Evolutionary conservation across 345 rosid genomes (phyloP), one percentile per base, ranked within the genome.

Genomic region (Citrus australasica): DNA sequence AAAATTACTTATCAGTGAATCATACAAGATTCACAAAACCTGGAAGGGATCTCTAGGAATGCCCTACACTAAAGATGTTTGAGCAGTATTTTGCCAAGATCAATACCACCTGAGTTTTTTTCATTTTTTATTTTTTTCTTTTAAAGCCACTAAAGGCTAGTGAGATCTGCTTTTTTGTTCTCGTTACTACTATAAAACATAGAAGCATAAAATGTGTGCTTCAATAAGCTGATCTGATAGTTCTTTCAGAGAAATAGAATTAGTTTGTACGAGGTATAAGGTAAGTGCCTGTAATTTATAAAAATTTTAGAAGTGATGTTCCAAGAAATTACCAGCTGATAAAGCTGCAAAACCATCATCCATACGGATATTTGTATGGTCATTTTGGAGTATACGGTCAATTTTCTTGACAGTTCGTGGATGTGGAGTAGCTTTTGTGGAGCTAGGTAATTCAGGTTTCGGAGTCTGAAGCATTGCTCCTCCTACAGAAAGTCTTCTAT

Each of bases 401-500:
- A 80, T 58, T 85, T 92, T 94, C 84, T 87, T 89, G 67, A 80
- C 76, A 48, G 84, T 71, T 32, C 93, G 93, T 59, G 88, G 71
- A 30, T 80, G 85, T 37, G 88, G 79, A 69, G 88, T 61, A 37
- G 85, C 86, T 80, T 83, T 89, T 67, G 79, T 74, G 38, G 89
- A 83, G 73, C 28, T 80, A 78, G 84, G 81, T 24, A 81, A 74
- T 76, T 81, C 93, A 58, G 88, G 90, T 81, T 88, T 94, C 25
- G 95, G 93, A 80, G 90, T 89, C 74, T 88, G 98, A 69, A 79
- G 85, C 90, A 84, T 80, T 70, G 89, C 76, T 82, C 92, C 98
- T 72, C 97, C 98, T 51, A 92, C 79, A 67, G 98, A 92, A 56
- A 91, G 88, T 79, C 92, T 91, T 83, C 93, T 89, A 79, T 83